A percentile compares a stretch with the other conserved stretches of the same genome.
These are phyloP conservation scores for Quercus agrifolia DNA, from an alignment of 306 rosid species.

Conservation along the genomic window DNA sequence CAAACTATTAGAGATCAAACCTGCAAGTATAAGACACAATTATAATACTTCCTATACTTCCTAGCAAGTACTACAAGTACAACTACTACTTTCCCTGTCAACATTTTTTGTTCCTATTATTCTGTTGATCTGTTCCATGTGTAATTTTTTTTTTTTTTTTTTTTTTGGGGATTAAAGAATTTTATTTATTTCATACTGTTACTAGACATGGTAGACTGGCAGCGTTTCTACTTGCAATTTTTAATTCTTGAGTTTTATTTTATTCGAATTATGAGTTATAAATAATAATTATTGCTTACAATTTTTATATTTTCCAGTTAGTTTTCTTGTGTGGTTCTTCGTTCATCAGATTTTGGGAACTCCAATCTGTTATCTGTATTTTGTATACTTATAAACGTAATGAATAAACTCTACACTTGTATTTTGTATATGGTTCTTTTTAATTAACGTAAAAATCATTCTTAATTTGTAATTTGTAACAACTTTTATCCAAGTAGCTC, in stretches of 20 bases:
- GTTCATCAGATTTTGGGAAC: too few relatives aligned
- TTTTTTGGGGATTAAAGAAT: background rate
- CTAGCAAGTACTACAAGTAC: background rate
- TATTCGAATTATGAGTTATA: too few relatives aligned
- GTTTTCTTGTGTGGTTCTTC: too few relatives aligned
- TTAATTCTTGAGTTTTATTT: too few relatives aligned
- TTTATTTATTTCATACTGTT: background rate
- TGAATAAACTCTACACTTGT: too few relatives aligned
- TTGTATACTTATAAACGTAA: too few relatives aligned
- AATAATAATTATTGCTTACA: background rate
- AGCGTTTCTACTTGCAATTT: background rate
- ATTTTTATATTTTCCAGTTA: background rate
- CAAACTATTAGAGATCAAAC: conserved; percentile 11
- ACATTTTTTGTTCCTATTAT: background rate
- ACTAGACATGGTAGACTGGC: background rate
- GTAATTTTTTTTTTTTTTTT: background rate
- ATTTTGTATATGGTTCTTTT: too few relatives aligned
- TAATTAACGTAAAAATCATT: too few relatives aligned
- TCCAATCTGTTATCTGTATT: too few relatives aligned
- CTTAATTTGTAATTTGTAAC: too few relatives aligned
- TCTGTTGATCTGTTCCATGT: too few relatives aligned
- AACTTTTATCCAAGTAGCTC: too few relatives aligned
- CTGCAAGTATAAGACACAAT: conserved; percentile 39
- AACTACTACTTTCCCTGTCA: background rate
- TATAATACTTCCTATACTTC: conserved; percentile 18